Evolutionary conservation across 2,329 filamentous ascomycete genomes (phyloP), one percentile per base, ranked within the genome.

Genomic region (Clarireedia hainanense): DNA sequence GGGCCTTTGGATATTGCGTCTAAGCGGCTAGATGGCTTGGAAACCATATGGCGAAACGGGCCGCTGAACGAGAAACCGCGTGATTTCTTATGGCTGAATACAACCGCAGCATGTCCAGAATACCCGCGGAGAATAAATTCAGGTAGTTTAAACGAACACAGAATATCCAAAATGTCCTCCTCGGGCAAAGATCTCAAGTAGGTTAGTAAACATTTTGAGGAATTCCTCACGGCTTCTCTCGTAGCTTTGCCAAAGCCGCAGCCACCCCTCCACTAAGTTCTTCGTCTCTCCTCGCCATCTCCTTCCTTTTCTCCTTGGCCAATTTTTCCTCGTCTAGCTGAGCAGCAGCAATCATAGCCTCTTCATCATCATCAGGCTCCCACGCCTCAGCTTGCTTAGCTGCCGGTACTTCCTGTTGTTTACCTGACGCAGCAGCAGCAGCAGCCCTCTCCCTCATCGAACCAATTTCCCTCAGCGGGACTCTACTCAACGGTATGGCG

Each of bases 201-300:
- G 30, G 12, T 34, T 34, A 34, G 5, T 34, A 3, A 12, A 1
- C 4, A 34, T 34, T 3, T 34, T 34, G 10, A 12, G 27, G 3
- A 12, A 27, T 10, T 6, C 34, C 27, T 56, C 15, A 56, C 15
- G 26, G 17, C 10, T 56, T 40, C 27, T 56, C 55, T 24, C 64
- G 59, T 24, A 86, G 68, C 60, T 73, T 83, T 6, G 81, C 81
- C 58, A 86, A 65, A 15, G 83, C 83, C 34, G 80, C 80, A 47
- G 82, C 80, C 47, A 86, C 71, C 2, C 83, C 81, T 47, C 76
- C 80, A 58, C 76, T 76, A 5, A 86, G 69, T 34, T 75, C 69
- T 5, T 79, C 74, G 37, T 72, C 70, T 58, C 68, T 70, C 42
- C 60, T 61, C 20, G 63, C 54, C 23, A 27, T 45, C 24, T 66